Evolutionary conservation across 495 filamentous ascomycete genomes (phyloP).

Genomic region (Penicillium chermesinum): DNA sequence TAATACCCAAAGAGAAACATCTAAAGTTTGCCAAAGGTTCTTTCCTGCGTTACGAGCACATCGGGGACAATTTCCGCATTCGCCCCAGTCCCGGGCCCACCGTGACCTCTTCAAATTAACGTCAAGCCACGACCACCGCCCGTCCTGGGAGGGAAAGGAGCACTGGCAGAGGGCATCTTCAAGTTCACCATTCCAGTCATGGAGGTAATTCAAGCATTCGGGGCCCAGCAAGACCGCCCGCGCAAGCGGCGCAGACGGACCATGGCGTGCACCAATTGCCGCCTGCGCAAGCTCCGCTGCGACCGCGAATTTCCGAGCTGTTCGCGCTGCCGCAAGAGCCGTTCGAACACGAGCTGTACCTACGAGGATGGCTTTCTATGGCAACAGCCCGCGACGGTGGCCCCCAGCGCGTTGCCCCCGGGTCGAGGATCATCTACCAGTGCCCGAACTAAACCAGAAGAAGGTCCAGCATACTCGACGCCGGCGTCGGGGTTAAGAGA

Average conservation of each 20-base stretch:
- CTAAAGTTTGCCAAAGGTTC: too few species aligned
- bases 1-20: too few species aligned
- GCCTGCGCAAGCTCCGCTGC: constrained; percentile 65
- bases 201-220: constrained; percentile 12
- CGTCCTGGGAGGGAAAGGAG: not conserved
- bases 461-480: constrained; percentile 25
- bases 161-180: too few species aligned
- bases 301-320: constrained; percentile 61
- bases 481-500: constrained; percentile 33
- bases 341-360: constrained; percentile 35
- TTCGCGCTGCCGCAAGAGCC: constrained; percentile 56
- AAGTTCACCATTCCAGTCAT: constrained; percentile 3
- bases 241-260: constrained; percentile 41
- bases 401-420: constrained; percentile 23
- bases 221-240: constrained; percentile 23
- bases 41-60: too few species aligned
- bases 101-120: not conserved
- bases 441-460: constrained; percentile 19
- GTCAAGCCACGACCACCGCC: not conserved
- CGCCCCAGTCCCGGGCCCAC: too few species aligned
- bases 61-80: too few species aligned
- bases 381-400: constrained; percentile 40
- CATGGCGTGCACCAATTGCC: constrained; percentile 49
- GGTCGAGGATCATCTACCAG: constrained; percentile 23
- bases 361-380: constrained; percentile 47